Evolutionary conservation across 257 asterid species (phyloP), one percentile per base, ranked within the genome.

Genomic region (Phtheirospermum japonicum): DNA sequence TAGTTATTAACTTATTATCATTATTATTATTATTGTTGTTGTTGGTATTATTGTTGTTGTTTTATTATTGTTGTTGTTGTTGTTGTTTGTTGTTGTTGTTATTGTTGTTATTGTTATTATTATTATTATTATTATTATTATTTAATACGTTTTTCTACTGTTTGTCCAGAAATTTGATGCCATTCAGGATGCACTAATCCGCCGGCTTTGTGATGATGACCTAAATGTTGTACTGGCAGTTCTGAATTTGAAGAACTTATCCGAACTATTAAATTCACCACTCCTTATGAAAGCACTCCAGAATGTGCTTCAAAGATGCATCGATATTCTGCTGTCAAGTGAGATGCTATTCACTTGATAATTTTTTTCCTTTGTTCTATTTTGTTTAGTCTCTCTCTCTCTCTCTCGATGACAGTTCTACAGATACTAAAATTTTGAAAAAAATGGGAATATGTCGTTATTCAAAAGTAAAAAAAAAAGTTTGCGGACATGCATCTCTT

Each of bases 191-290:
- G 94, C 90, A 68, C 67, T 93, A 65, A 26, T 78, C 51, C 89
- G 80, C 50, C 78, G 91, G 69, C 91, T 93, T 69, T 73, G 76
- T 61, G 97, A 89, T 56, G 97, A 87, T 71, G 94, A 93, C 72
- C 65, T 93, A 59, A 71, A 71, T 72, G 99, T 93, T 71, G 94
- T 85, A 62, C 80, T 80, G 68, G 89, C 82, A 62, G 95, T 77
- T 72, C 68, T 93, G 70, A 78, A 76, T 37, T 42, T 89, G 72
- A 73, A 85, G 69, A 71, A 73, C 40, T 63, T 89, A 68, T 56
- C 78, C 1, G 88, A 83, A 51, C 71, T 89, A 34, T 57, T 87
- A 56, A 73, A 71, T 75, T 45, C 87, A 6, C 70, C 85, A 17
- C 66, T 28, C 71, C 78, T 83, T 64, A 61, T 74, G 37, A 94